Base-by-base conservation (phyloP, 176 grass and related monocot species). In the Tuctoria greenei region DNA sequence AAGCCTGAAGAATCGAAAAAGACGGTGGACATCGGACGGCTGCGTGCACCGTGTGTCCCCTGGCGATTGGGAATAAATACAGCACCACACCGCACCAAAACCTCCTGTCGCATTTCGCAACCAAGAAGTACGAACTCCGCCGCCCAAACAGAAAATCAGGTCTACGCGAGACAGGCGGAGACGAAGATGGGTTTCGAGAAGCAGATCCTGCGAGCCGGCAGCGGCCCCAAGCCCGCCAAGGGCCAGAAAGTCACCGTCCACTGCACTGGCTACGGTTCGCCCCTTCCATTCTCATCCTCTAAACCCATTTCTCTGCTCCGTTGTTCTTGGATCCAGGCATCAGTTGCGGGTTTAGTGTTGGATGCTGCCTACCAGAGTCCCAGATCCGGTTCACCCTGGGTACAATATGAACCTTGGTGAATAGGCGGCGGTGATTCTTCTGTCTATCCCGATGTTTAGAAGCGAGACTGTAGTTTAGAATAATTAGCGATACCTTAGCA, bases 231-330 rank as follows among this genome's bases (percentile, higher is more conserved):
- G 75, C 95, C 95, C 41, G 78, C 82, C 31, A 95, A 82, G 86
- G 95, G 91, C 73, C 91, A 99, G 77, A 88, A 84, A 50, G 95
- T 99, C 85, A 92, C 89, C 52, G 95, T 99, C 57, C 95, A 99
- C 87, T 99, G 95, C 91, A 95, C 95, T 51, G 95, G 95, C 75
- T 95, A 77, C 71, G 95, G 91, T 99, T 59, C 73, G 83, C 56
- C 40, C 21, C 36, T 73, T 66, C 61, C 26, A 66, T 66, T 13
- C 41, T 13, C 41, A 11, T 68, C 38, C 17, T 60, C 25, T n/a
- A 63, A 8, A 64, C 31, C 40, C 36, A 39, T 69, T 31, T 8
- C 8, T 79, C 14, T 40, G 15, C 7, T n/a, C 18, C 24, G 2
- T 23, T 59, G 43, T 77, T 74, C 28, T 6, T 85, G 46, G 65